Evolutionary conservation across 768 basidiomycete species (phyloP), one percentile per base, ranked within the genome.

Genomic region (Termitomyces sp.): DNA sequence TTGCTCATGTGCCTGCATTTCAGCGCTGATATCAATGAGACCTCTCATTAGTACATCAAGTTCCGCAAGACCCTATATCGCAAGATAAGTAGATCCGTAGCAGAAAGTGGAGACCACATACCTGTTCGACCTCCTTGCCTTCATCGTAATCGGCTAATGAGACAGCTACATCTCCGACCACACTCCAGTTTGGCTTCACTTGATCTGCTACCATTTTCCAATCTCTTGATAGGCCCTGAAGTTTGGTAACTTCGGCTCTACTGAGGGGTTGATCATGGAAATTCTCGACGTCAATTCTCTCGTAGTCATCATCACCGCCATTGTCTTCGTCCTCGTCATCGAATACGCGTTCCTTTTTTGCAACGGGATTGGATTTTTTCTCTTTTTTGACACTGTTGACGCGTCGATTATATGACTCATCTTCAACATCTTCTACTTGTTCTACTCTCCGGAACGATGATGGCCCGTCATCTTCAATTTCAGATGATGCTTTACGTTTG

Each of bases 21-120:
- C 82, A 3, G 78, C 71, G 45, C 82, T 76, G 14, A 88, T 76
- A 63, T 92, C 89, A 23, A 94, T 72, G 3, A 89, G 73, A 44
- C 80, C 76, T 63, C 79, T 84, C 81, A 93, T 88, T 47, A 86
- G 73, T 21, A 46, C 39, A 56, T 95, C 91, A 3, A 94, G 74
- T 59, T 82, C 76, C 19, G 68, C 70, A 23, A 90, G 65, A 34
- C 76, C 74, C 88, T 89, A 12, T 12, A 19, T 14, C 39, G 56
- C 37, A 50, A 47, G 47, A 44, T 54, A 43, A 46, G 9, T 48
- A 48, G 37, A 43, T 49, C 17, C 25, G 55, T 14, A 63, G 50
- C 52, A 12, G 19, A 21, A 52, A 50, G 28, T 27, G 50, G 28
- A 28, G 55, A 6, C 23, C 21, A 30, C 75, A 57, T 48, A 86